Base-by-base conservation (phyloP, 768 basidiomycete species). In the Lentinula detonsa region DNA sequence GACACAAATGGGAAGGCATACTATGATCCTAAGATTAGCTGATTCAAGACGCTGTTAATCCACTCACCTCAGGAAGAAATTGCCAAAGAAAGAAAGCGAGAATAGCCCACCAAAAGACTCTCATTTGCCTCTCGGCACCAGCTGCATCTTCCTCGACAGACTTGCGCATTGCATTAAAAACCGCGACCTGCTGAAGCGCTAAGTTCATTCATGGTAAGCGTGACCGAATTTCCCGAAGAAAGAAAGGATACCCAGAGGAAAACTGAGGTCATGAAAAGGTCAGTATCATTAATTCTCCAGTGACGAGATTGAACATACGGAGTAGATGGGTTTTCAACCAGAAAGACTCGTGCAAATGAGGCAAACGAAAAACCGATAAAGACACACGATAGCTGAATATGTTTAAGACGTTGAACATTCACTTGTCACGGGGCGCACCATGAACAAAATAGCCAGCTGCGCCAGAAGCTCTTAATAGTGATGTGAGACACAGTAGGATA, bases 1-100 rank as follows among this genome's bases (percentile, higher is more conserved):
- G 68, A 69, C 5, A 65, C 65, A 55, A 69, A 67, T 5, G 68
- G 68, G 62, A 69, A 69, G 42, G 66, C 64, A 50, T 69, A 69
- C 59, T 66, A 63, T 0, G 23, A 40, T n/a, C 23, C 6, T 7
- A 2, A 23, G 8, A 15, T 28, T 15, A 15, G 55, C 1, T 18
- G 31, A 16, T 13, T 42, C 21, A n/a, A 34, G 5, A 28, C 3
- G 40, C 31, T 28, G 33, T 18, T 40, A 11, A 45, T 35, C 13
- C 39, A 57, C 51, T 59, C 28, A 52, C 63, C 65, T 63, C 61
- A 45, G 67, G 68, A 34, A 69, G 56, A 59, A 69, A 69, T 61
- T 69, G 63, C 63, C 63, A 64, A 42, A 56, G 33, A 15, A 51
- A 65, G 52, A 51, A 60, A 55, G 28, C 43, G 1, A 40, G 37